phyloP scores from a whole-genome alignment of 768 basidiomycete species.

The Saitozyma sp. region DNA sequence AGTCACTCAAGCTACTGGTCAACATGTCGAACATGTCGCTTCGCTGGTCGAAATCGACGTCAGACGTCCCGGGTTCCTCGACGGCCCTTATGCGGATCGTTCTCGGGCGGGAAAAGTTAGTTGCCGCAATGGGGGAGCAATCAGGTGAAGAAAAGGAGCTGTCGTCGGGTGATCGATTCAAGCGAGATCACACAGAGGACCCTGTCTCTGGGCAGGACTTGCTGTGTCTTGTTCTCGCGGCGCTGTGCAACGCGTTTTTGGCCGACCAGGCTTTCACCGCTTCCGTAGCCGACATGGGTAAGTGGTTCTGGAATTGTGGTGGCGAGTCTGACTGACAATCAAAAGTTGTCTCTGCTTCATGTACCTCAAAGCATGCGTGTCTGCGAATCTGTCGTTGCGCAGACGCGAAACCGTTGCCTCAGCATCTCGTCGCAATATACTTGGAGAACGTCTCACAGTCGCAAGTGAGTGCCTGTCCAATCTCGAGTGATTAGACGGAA shows the following conservation, averaged over 20 bases:
- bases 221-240: constrained; percentile 1
- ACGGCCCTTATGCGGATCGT: constrained; percentile 3
- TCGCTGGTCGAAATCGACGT: constrained; percentile 3
- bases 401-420: neutral
- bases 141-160: neutral
- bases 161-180: neutral
- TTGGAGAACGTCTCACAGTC: neutral
- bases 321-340: neutral
- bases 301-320: neutral
- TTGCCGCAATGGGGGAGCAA: neutral
- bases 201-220: constrained; percentile 2
- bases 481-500: neutral
- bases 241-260: neutral
- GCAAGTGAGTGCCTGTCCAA: neutral
- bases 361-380: neutral
- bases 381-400: neutral
- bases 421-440: neutral
- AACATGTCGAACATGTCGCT: constrained; percentile 6
- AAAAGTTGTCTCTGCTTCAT: neutral
- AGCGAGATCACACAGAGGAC: neutral
- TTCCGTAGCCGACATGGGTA: neutral
- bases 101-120: constrained; percentile 3
- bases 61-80: neutral
- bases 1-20: constrained; percentile 13
- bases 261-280: neutral